Conservation (phyloP, 2,329 filamentous ascomycete species). For the Chaetomium globosum region DNA sequence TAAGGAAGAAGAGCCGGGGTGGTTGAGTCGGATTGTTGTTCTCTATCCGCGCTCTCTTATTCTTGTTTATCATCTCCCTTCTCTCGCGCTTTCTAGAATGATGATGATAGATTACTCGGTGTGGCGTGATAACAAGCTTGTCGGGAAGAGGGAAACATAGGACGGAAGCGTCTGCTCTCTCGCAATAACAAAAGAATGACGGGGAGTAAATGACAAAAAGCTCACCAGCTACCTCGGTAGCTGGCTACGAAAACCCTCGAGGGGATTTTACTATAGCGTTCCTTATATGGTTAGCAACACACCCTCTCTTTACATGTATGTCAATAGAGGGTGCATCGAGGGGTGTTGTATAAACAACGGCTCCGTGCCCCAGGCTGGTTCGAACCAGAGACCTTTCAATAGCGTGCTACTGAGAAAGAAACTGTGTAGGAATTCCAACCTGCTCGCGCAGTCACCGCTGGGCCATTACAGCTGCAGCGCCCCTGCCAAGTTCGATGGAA, state of each 20-base stretch:
- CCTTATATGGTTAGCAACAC: neutral
- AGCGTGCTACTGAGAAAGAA: neutral
- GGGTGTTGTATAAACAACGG: neutral
- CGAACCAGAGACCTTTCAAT: neutral
- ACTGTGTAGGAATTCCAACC: neutral
- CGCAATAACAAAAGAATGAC: neutral
- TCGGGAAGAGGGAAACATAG: neutral
- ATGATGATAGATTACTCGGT: neutral
- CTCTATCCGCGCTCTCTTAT: neutral
- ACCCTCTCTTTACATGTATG: neutral
- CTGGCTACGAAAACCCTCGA: constrained; percentile 4
- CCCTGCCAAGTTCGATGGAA: neutral
- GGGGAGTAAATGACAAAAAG: neutral
- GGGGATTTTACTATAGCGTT: neutral
- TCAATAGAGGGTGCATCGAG: neutral
- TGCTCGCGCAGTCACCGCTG: neutral
- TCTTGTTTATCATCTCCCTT: neutral
- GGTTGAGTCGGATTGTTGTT: neutral
- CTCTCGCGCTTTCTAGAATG: neutral
- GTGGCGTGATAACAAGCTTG: neutral
- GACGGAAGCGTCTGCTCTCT: too few relatives aligned
- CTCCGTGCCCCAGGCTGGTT: neutral
- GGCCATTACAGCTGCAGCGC: neutral
- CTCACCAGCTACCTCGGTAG: neutral
- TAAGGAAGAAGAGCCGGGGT: too few relatives aligned